Evolutionary conservation across 2,329 filamentous ascomycete species (phyloP).

Genomic region (Aspergillus ruber): DNA sequence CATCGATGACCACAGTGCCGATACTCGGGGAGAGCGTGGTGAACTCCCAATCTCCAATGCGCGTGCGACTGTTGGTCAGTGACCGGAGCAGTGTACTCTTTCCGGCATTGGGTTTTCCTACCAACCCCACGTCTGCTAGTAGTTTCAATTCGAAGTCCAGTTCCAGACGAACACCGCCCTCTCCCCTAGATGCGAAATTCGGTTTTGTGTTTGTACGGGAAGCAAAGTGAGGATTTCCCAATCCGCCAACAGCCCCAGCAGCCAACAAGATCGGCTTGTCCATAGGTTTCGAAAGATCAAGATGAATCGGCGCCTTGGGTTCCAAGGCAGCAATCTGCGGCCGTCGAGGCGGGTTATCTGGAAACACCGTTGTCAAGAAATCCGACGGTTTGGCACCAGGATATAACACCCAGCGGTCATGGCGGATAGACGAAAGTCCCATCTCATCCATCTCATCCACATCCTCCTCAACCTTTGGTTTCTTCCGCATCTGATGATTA

Average conservation of each 20-base stretch:
- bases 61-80: conserved; percentile 78
- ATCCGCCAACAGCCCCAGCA: conserved; percentile 77
- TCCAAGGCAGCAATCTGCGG: conserved; percentile 59
- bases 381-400: conserved; percentile 72
- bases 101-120: conserved; percentile 90
- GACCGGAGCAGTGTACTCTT: conserved; percentile 89
- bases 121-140: conserved; percentile 87
- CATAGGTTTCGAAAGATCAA: conserved; percentile 71
- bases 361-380: conserved; percentile 55
- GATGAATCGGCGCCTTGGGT: conserved; percentile 63
- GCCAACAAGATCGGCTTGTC: conserved; percentile 77
- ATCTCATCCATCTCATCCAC: conserved; percentile 36
- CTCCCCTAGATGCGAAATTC: conserved; percentile 82
- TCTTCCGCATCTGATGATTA: conserved; percentile 49
- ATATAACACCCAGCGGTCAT: conserved; percentile 79
- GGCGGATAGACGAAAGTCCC: conserved; percentile 37
- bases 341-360: conserved; percentile 49
- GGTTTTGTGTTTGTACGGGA: conserved; percentile 68
- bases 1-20: conserved; percentile 87
- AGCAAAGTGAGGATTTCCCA: conserved; percentile 91
- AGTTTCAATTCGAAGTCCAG: conserved; percentile 90
- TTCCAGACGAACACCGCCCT: conserved; percentile 68
- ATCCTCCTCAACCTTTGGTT: conserved; percentile 22
- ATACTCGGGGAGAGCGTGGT: conserved; percentile 94
- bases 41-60: conserved; percentile 93